phyloP scores from a whole-genome alignment of 768 basidiomycete species.

The Russula foetens region DNA sequence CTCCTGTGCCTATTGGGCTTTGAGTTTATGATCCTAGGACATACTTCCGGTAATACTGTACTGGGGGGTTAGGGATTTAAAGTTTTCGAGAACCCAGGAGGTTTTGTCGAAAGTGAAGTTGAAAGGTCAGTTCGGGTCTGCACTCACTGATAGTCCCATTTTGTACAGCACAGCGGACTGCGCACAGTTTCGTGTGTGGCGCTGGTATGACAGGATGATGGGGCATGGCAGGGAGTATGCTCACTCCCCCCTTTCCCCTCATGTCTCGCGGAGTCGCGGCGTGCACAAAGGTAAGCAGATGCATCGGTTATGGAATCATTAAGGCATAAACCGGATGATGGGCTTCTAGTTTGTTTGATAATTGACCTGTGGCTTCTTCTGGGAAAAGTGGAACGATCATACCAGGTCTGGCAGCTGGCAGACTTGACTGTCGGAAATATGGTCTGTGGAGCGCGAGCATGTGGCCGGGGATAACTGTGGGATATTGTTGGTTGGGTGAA shows the following conservation, averaged over 20 bases:
- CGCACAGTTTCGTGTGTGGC: not conserved
- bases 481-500: not conserved
- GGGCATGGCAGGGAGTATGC: not conserved
- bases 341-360: not conserved
- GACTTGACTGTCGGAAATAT: not conserved
- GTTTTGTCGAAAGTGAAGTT: not conserved
- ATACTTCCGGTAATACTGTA: not conserved
- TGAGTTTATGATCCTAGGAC: not conserved
- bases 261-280: not conserved
- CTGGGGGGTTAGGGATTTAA: not conserved
- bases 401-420: not conserved
- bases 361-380: not conserved
- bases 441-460: too few species aligned
- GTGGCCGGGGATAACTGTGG: too few species aligned
- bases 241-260: not conserved
- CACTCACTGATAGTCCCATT: not conserved
- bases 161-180: not conserved
- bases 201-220: not conserved
- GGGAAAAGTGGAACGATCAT: not conserved
- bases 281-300: not conserved
- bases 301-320: not conserved
- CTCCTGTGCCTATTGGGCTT: not conserved
- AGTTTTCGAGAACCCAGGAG: not conserved
- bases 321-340: not conserved
- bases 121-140: not conserved